phyloP scores from a whole-genome alignment of 2,329 filamentous ascomycete species.

The Sclerotinia minor region DNA sequence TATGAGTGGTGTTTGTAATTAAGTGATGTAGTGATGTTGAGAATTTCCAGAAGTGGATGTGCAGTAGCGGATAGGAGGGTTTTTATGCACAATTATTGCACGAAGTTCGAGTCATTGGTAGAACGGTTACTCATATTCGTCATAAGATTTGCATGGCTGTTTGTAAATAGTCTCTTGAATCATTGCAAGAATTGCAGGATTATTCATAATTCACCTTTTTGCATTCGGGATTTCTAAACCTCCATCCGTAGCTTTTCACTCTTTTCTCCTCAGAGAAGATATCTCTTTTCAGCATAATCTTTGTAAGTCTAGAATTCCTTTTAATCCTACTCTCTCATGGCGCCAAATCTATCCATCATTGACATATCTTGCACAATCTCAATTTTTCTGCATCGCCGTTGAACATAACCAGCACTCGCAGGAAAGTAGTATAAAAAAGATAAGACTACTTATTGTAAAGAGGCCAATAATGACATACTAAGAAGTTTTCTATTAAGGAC shows the following conservation, averaged over 20 bases:
- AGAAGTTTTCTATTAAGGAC: neutral
- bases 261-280: neutral
- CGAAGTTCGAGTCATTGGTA: neutral
- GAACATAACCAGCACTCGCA: too few species aligned
- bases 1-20: neutral
- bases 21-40: neutral
- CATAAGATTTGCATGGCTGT: neutral
- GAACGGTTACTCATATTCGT: neutral
- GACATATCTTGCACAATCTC: fast-evolving
- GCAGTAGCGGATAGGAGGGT: neutral
- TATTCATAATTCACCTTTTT: neutral
- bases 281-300: neutral
- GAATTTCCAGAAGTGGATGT: neutral
- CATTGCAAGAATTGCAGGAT: neutral
- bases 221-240: too few species aligned
- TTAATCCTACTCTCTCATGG: neutral
- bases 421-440: neutral
- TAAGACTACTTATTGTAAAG: too few species aligned
- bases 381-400: too few species aligned
- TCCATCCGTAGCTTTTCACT: too few species aligned
- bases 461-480: too few species aligned
- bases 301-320: neutral
- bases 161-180: neutral
- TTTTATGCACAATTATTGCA: neutral
- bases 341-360: neutral